Percentiles rank a stretch among this genome's conserved stretches.
phyloP scores from a whole-genome alignment of 306 rosid genomes.

The Ormosia semicastrata region DNA sequence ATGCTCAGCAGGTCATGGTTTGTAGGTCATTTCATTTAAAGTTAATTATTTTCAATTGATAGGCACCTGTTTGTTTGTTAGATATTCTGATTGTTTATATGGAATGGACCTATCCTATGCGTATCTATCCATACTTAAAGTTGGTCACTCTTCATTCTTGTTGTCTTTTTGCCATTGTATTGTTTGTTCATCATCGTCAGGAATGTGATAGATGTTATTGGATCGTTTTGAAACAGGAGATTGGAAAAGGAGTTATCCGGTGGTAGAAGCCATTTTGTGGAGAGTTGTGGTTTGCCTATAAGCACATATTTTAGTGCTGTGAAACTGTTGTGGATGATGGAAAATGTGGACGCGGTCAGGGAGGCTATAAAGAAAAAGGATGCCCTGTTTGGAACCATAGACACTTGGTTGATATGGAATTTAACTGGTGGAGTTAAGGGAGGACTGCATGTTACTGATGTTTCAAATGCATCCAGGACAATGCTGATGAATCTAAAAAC shows the following conservation, averaged over 20 bases:
- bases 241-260: conserved; percentile 78
- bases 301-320: conserved; percentile 86
- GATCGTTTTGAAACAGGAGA: conserved; percentile 45
- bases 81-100: background rate
- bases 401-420: conserved; percentile 92
- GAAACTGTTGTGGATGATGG: conserved; percentile 83
- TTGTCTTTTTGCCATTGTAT: background rate
- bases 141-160: background rate
- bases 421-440: conserved; percentile 73
- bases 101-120: background rate
- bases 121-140: background rate
- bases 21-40: background rate
- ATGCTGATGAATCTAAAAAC: conserved; percentile 89
- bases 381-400: conserved; percentile 85
- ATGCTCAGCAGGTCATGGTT: background rate
- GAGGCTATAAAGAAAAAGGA: conserved; percentile 62
- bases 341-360: conserved; percentile 66
- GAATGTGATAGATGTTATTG: background rate
- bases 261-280: conserved; percentile 73
- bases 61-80: conserved; percentile 5
- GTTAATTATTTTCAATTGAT: background rate
- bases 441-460: conserved; percentile 84
- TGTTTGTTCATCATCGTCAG: background rate
- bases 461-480: conserved; percentile 83
- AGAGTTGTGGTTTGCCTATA: conserved; percentile 81